phyloP scores from a whole-genome alignment of 2,329 filamentous ascomycete species.

The Colletotrichum eleusines region DNA sequence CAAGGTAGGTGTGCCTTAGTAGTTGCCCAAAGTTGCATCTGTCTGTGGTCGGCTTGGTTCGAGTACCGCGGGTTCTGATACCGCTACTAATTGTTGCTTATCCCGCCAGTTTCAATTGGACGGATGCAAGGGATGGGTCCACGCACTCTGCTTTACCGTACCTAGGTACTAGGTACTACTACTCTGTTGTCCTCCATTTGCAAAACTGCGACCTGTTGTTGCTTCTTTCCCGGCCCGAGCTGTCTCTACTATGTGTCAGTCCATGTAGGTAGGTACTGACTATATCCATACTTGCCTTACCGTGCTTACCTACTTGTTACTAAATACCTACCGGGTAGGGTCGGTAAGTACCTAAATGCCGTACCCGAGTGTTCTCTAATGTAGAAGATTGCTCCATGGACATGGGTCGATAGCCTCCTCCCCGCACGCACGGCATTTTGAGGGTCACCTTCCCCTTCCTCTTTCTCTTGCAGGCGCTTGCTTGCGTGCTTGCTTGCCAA shows the following conservation, averaged over 20 bases:
- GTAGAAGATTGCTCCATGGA: neutral
- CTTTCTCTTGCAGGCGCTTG: neutral
- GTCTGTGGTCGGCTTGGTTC: neutral
- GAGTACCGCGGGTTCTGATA: conserved; percentile 8
- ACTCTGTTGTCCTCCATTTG: neutral
- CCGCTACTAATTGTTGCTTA: conserved; percentile 28
- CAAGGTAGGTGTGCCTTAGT: too few relatives aligned
- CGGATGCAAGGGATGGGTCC: conserved; percentile 5
- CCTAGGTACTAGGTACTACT: too few relatives aligned
- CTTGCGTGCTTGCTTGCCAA: neutral
- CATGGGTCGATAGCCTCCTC: conserved; percentile 13
- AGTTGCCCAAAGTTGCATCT: neutral
- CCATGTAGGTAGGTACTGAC: too few relatives aligned
- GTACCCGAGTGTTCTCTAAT: too few relatives aligned
- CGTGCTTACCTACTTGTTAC: too few relatives aligned
- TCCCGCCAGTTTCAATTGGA: conserved; percentile 30
- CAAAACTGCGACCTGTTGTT: neutral
- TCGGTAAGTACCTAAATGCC: too few relatives aligned
- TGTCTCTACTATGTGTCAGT: neutral
- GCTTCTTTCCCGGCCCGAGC: neutral
- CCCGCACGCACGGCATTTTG: conserved; percentile 37
- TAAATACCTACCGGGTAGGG: too few relatives aligned
- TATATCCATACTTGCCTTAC: too few relatives aligned
- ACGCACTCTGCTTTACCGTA: neutral
- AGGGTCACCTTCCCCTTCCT: neutral